phyloP scores from a whole-genome alignment of 441 rosid genomes.

The Euphorbia schlechtendalii region DNA sequence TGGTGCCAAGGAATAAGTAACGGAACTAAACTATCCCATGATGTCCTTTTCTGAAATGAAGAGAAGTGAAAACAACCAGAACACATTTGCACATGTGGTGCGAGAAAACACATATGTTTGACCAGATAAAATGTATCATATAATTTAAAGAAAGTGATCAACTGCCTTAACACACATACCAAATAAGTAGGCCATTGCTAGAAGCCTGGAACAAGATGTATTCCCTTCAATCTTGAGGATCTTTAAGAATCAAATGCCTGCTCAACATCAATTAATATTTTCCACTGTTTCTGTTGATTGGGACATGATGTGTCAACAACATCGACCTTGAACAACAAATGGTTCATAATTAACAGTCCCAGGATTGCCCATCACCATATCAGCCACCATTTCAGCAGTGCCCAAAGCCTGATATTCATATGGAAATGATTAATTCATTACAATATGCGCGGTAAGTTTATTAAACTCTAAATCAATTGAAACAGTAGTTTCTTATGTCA shows the following conservation, averaged over 20 bases:
- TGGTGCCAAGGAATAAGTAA: neutral
- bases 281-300: constrained; percentile 7
- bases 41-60: neutral
- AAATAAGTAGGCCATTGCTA: neutral
- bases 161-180: neutral
- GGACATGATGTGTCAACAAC: constrained; percentile 18
- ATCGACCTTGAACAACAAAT: constrained; percentile 50
- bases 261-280: neutral
- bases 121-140: neutral
- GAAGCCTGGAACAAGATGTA: too few species aligned
- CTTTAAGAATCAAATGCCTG: constrained; percentile 11
- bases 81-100: neutral
- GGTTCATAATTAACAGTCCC: constrained; percentile 38
- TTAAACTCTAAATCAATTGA: neutral
- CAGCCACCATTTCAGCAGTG: constrained; percentile 83
- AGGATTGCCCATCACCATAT: constrained; percentile 62
- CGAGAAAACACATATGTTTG: too few species aligned
- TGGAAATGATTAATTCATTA: constrained; percentile 12
- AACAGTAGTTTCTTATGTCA: neutral
- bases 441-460: neutral
- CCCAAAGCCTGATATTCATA: constrained; percentile 63
- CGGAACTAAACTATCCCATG: neutral
- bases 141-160: neutral
- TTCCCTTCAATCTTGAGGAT: constrained; percentile 5
- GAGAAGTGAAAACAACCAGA: neutral